Evolutionary conservation across 371 early-diverging fungal species (phyloP).

Genomic region (Mucor saturninus): DNA sequence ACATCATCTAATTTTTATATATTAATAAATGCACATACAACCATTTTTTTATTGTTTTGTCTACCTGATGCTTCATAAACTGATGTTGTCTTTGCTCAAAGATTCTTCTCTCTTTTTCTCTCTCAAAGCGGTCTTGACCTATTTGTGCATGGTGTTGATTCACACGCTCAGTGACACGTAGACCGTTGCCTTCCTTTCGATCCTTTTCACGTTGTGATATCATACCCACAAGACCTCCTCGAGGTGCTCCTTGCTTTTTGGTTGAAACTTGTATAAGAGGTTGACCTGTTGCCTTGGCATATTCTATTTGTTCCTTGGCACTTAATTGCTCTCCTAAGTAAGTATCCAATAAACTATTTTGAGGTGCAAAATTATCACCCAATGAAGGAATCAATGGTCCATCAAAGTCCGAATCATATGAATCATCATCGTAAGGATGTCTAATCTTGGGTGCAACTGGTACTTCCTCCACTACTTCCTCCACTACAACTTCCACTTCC

Average conservation of each 20-base stretch:
- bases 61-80: constrained; percentile 52
- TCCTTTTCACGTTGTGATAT: constrained; percentile 54
- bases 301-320: constrained; percentile 56
- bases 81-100: constrained; percentile 57
- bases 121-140: constrained; percentile 38
- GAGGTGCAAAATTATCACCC: constrained; percentile 54
- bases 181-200: constrained; percentile 44
- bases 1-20: constrained; percentile 38
- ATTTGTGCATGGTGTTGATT: constrained; percentile 41
- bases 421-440: constrained; percentile 37
- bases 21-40: too few species aligned
- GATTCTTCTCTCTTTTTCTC: constrained; percentile 52
- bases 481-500: not conserved
- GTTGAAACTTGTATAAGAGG: constrained; percentile 51
- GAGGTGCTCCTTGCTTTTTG: constrained; percentile 44
- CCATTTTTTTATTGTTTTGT: not conserved
- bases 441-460: constrained; percentile 22
- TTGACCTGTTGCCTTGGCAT: constrained; percentile 54
- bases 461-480: constrained; percentile 5
- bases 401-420: constrained; percentile 32
- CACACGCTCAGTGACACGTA: constrained; percentile 42
- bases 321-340: constrained; percentile 50
- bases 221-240: constrained; percentile 52
- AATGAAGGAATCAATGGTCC: constrained; percentile 51
- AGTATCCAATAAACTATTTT: constrained; percentile 48